These are phyloP conservation scores for Thraustotheca clavata DNA, from an alignment of 352 stramenopile species.

Conservation along the genomic window DNA sequence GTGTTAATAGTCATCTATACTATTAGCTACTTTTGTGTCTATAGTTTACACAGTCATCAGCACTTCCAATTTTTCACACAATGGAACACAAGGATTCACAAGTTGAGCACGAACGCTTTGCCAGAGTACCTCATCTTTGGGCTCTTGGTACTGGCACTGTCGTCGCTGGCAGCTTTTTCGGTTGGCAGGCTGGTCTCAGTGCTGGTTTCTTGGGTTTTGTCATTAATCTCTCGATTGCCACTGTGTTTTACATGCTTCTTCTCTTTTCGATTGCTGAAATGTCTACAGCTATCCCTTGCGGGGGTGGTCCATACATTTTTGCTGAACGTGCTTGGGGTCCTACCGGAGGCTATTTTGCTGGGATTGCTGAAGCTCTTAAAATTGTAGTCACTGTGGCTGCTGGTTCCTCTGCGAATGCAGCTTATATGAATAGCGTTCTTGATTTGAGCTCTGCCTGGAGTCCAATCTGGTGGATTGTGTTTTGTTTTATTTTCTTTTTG, in stretches of 20 bases:
- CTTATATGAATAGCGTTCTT: conserved; percentile 49
- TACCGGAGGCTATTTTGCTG: conserved; percentile 46
- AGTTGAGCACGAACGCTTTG: too few species aligned
- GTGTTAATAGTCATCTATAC: too few species aligned
- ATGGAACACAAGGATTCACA: too few species aligned
- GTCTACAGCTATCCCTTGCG: conserved; percentile 38
- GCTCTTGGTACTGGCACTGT: conserved; percentile 44
- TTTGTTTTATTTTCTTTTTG: too few species aligned
- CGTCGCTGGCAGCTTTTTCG: conserved; percentile 57
- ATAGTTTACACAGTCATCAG: too few species aligned
- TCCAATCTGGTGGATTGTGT: too few species aligned
- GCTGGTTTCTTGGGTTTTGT: conserved; percentile 46
- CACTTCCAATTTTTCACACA: too few species aligned
- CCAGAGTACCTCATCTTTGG: conserved; percentile 47
- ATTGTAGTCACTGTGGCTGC: conserved; percentile 55
- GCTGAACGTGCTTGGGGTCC: conserved; percentile 44
- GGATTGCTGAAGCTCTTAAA: conserved; percentile 49
- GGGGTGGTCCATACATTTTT: conserved; percentile 50
- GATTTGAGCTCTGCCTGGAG: conserved; percentile 30
- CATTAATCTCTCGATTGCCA: conserved; percentile 43
- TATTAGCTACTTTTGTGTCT: too few species aligned
- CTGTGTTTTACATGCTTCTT: conserved; percentile 46
- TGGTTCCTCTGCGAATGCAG: too few species aligned
- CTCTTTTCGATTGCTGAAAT: conserved; percentile 58
- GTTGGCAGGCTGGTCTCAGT: conserved; percentile 42